Percentiles rank a stretch among this genome's conserved stretches.
phyloP scores from a whole-genome alignment of 2,329 filamentous ascomycete genomes.

The Clarireedia hainanense region DNA sequence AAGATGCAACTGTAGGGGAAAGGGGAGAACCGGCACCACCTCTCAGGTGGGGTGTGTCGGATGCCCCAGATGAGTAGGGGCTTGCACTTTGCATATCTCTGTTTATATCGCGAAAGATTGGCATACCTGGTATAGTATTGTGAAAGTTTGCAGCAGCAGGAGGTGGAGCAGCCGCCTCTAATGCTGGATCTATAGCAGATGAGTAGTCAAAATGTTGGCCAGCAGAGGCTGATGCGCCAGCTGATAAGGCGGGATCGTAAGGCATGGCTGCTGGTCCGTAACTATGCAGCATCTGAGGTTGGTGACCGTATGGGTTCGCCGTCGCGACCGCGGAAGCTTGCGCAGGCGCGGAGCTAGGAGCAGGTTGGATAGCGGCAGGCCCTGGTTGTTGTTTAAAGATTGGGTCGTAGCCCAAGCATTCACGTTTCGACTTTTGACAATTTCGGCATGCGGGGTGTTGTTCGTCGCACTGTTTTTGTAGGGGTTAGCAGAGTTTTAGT shows the following conservation, averaged over 20 bases:
- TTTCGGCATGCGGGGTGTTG: slow-evolving; percentile 86
- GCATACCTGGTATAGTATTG: slow-evolving; percentile 26
- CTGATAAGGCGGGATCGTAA: slow-evolving; percentile 29
- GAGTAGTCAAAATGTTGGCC: slow-evolving; percentile 48
- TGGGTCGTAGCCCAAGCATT: slow-evolving; percentile 79
- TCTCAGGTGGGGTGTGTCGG: slow-evolving; percentile 40
- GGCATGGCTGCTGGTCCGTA: slow-evolving; percentile 30
- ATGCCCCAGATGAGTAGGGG: slow-evolving; percentile 30
- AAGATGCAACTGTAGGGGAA: slow-evolving; percentile 24
- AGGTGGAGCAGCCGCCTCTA: slow-evolving; percentile 41
- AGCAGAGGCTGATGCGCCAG: slow-evolving; percentile 37
- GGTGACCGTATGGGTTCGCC: slow-evolving; percentile 38
- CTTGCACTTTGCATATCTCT: slow-evolving; percentile 29
- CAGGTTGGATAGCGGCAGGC: slow-evolving; percentile 65
- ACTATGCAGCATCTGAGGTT: slow-evolving; percentile 37
- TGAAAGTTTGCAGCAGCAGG: slow-evolving; percentile 17
- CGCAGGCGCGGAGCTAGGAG: slow-evolving; percentile 40
- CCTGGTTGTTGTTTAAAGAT: slow-evolving; percentile 68
- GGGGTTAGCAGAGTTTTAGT: slow-evolving; percentile 7
- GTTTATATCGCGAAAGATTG: slow-evolving; percentile 24
- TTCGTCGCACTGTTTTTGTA: slow-evolving; percentile 75
- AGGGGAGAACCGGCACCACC: slow-evolving; percentile 40
- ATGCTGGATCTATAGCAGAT: slow-evolving; percentile 57
- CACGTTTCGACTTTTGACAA: slow-evolving; percentile 81
- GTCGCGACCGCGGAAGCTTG: slow-evolving; percentile 22